Base-by-base conservation (phyloP, 1,284 basidiomycete genomes). In the Farysia itapuensis region DNA sequence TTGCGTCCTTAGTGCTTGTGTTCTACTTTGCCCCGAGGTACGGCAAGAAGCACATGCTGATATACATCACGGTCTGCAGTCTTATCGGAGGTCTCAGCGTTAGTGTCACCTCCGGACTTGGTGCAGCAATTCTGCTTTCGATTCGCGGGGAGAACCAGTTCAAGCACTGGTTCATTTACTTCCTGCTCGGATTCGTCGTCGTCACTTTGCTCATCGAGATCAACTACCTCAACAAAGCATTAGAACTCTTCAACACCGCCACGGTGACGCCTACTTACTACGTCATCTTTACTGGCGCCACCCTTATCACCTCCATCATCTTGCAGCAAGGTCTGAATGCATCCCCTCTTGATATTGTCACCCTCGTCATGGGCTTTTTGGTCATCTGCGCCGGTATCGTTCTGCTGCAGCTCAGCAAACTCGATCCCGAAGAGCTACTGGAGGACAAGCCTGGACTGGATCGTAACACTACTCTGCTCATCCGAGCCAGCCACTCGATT, bases 21-120 rank as follows among this genome's bases (percentile, higher is more conserved):
- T 83, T 93, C 73, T 87, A 84, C 77, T 86, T 90, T 53, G 89
- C 85, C 1, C 90, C 90, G 28, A 85, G 85, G 69, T 90, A 89
- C 77, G 94, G 94, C 43, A 92, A 88, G 79, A 86, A 86, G 79
- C 88, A 85, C 72, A 96, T 97, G 93, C 79, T 98, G 56, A 92
- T 92, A 83, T 96, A 97, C 78, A 77, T 77, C 39, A 64, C 70
- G 38, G 50, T 73, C 22, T 98, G 94, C 79, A 91, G 88, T 59
- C 85, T 97, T 81, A 96, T 97, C 70, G 94, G 94, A 21, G 94
- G 95, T 1, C 87, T 98, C 51, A 90, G 87, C 56, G 94, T 98
- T 65, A 92, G 89, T 66, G 93, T 94, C 49, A 96, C 92, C 3
- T 92, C 90, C 32, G 94, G 94, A 25, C 83, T 98, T 16, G 94